Base-by-base conservation (phyloP, 805 yeast genomes). In the Metschnikowia corniflorae region DNA sequence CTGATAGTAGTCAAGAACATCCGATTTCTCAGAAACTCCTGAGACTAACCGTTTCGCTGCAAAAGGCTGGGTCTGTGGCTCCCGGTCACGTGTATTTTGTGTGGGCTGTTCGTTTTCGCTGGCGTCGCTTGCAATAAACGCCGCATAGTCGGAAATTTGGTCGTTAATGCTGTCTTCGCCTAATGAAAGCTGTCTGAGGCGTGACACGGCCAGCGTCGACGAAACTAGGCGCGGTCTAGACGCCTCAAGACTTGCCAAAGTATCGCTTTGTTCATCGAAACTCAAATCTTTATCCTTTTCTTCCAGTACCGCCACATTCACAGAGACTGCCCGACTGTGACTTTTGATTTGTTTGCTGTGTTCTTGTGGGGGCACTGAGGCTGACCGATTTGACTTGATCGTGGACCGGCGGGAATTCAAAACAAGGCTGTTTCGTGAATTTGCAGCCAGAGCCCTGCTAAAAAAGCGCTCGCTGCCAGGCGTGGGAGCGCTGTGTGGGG, bases 331-430 rank as follows among this genome's bases (percentile, higher is more conserved):
- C 10, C 53, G 39, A 9, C 26, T 24, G 12, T 30, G n/a, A n/a
- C n/a, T 22, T 6, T 29, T 21, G 17, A 12, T 18, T 13, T 27
- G 39, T 8, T 15, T 34, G 8, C 29, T 17, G 10, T 15, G 35
- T 7, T 35, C 42, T 17, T 44, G 33, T 40, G 51, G 51, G 3
- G 71, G 71, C 8, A 62, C 63, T 20, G 69, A 64, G 7, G 67
- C 57, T 28, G 53, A 61, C 29, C 71, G 51, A 35, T 51, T 63
- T 3, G 65, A 55, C 42, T 53, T 59, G 22, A 61, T 39, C 3
- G 65, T 58, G 16, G 63, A 56, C 31, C 45, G 50, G 35, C 70
- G 49, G 9, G 65, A 50, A 32, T 52, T 56, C 27, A 50, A 40
- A 31, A 60, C 36, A 25, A 49, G 40, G 18, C 34, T 37, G 22